phyloP scores from a whole-genome alignment of 352 stramenopile species.

The Phytophthora tubulina region DNA sequence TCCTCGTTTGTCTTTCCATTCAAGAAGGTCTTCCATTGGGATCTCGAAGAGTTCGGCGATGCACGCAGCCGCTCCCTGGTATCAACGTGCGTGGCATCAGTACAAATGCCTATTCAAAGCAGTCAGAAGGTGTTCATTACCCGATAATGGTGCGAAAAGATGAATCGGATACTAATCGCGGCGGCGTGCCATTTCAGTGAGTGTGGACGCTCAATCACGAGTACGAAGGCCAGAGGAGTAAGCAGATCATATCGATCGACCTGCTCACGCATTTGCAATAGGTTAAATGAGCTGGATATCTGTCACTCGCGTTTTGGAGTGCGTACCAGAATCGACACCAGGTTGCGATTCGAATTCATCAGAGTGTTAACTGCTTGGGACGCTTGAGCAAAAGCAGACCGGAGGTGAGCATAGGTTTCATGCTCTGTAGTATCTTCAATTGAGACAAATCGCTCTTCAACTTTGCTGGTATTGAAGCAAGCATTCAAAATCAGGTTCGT shows the following conservation, averaged over 20 bases:
- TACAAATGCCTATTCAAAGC: background rate
- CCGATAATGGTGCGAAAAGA: conserved; percentile 45
- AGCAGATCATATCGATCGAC: conserved; percentile 52
- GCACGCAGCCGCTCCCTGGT: conserved; percentile 27
- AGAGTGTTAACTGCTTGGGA: conserved; percentile 63
- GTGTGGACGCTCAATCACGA: conserved; percentile 57
- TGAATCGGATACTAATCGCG: conserved; percentile 58
- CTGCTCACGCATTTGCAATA: conserved; percentile 24
- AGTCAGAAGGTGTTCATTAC: conserved; percentile 11
- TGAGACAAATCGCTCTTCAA: conserved; percentile 44
- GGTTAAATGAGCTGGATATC: conserved; percentile 3
- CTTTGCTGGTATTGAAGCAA: conserved; percentile 30
- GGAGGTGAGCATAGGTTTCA: conserved; percentile 66
- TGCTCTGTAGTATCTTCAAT: conserved; percentile 59
- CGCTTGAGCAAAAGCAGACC: conserved; percentile 56
- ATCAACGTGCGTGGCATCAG: background rate
- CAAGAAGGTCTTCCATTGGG: conserved; percentile 19
- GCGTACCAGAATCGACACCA: conserved; percentile 56
- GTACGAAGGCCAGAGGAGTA: conserved; percentile 63
- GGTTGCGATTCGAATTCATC: conserved; percentile 51
- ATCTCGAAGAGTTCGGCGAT: conserved; percentile 39
- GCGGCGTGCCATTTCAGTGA: conserved; percentile 77
- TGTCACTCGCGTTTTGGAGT: background rate
- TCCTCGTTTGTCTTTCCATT: conserved; percentile 29
- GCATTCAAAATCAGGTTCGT: conserved; percentile 3